These are phyloP conservation scores for Aureobasidium leucospermi DNA, from an alignment of 2,329 filamentous ascomycete genomes.

Conservation along the genomic window DNA sequence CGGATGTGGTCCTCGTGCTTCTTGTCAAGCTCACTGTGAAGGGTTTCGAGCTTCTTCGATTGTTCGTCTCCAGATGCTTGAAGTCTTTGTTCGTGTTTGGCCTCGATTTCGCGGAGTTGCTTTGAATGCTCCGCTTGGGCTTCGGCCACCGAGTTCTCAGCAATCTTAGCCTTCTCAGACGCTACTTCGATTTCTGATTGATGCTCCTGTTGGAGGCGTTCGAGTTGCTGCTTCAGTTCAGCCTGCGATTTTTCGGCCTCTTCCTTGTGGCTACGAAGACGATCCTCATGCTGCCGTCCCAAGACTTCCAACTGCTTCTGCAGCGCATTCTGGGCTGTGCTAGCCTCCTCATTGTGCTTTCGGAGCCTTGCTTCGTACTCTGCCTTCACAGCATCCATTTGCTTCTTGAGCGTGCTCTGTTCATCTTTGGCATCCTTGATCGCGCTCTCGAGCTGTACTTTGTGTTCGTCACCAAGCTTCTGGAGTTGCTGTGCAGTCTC, in stretches of 20 bases:
- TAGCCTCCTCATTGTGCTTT: constrained; percentile 10
- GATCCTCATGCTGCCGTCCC: constrained; percentile 15
- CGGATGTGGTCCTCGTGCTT: not conserved
- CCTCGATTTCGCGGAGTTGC: not conserved
- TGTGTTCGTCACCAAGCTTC: not conserved
- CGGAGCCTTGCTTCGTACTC: constrained; percentile 13
- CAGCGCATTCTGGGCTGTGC: not conserved
- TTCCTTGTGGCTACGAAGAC: constrained; percentile 11
- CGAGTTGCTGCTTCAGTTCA: not conserved
- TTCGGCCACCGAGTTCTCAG: not conserved
- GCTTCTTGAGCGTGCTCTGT: constrained; percentile 4
- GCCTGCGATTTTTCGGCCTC: constrained; percentile 2
- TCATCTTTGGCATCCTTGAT: not conserved
- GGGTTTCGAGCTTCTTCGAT: not conserved
- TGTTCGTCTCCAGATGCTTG: not conserved
- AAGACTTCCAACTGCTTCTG: not conserved
- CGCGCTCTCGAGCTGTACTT: not conserved
- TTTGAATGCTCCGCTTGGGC: not conserved
- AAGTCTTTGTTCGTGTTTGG: not conserved
- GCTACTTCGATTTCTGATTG: constrained; percentile 7
- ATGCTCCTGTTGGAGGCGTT: not conserved
- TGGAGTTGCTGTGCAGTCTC: not conserved
- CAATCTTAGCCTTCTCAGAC: constrained; percentile 3
- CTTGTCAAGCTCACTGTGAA: not conserved
- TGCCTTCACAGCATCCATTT: constrained; percentile 10